phyloP scores from a whole-genome alignment of 768 basidiomycete genomes.

The Pleurotus platypus region DNA sequence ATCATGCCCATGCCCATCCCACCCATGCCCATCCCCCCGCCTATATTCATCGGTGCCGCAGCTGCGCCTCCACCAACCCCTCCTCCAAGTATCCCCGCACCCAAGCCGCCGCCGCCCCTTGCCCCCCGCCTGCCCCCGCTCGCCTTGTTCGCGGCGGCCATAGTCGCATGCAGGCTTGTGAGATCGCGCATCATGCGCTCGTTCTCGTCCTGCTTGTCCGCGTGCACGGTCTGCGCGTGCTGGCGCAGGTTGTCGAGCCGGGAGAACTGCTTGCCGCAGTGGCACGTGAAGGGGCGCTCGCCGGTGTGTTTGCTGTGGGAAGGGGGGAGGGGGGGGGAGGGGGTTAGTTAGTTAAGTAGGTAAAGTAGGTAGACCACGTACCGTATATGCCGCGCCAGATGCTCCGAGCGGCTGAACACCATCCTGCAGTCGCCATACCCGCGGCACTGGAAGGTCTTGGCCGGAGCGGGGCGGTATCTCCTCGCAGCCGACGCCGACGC shows the following conservation, averaged over 20 bases:
- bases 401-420: conserved; percentile 95
- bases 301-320: conserved; percentile 89
- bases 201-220: conserved; percentile 89
- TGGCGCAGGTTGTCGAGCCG: conserved; percentile 96
- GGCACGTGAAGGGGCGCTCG: conserved; percentile 93
- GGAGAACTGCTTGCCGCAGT: conserved; percentile 93
- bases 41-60: not conserved
- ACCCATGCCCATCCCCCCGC: not conserved
- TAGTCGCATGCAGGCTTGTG: conserved; percentile 76
- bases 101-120: not conserved
- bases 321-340: conserved; percentile 9
- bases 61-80: not conserved
- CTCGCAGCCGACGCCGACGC: conserved; percentile 26
- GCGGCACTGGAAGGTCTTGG: conserved; percentile 93
- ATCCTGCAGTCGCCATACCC: conserved; percentile 95
- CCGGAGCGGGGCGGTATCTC: conserved; percentile 78
- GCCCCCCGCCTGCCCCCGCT: conserved; percentile 7
- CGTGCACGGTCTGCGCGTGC: conserved; percentile 95
- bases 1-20: not conserved
- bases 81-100: not conserved
- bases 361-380: conserved; percentile 31
- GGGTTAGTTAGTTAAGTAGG: no score
- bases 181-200: conserved; percentile 91
- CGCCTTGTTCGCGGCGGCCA: conserved; percentile 58
- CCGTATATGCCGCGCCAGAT: conserved; percentile 94